Evolutionary conservation across 768 basidiomycete species (phyloP).

Genomic region (Boletellus sp.): DNA sequence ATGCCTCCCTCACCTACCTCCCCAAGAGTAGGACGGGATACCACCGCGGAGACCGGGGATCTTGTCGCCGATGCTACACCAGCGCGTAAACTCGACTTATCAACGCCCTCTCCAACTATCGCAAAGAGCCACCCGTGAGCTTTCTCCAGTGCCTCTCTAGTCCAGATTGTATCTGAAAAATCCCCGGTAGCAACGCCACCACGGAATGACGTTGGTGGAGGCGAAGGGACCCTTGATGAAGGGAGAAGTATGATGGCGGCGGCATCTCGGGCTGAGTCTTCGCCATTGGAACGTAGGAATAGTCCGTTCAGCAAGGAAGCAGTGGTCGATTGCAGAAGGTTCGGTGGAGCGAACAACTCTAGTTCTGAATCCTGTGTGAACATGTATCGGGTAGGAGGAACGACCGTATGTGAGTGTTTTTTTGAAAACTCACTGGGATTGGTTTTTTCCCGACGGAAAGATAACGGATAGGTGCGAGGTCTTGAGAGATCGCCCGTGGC

Average conservation of each 20-base stretch:
- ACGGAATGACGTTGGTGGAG: conserved; percentile 39
- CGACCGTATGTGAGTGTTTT: neutral
- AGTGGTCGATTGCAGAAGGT: conserved; percentile 51
- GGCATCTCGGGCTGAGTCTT: neutral
- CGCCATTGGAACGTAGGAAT: conserved; percentile 11
- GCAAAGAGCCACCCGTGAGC: conserved; percentile 37
- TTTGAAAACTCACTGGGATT: conserved; percentile 6
- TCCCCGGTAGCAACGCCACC: conserved; percentile 22
- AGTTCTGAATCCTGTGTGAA: conserved; percentile 32
- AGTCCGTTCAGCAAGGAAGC: conserved; percentile 45
- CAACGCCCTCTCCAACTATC: conserved; percentile 26
- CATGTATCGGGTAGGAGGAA: neutral
- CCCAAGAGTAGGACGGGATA: conserved; percentile 11
- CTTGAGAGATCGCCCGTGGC: conserved; percentile 28
- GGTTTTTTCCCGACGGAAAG: conserved; percentile 32
- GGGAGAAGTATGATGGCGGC: conserved; percentile 44
- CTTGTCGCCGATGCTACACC: conserved; percentile 11
- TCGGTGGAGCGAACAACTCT: conserved; percentile 49
- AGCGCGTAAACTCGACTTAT: conserved; percentile 4
- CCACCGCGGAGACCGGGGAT: neutral
- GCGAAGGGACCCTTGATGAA: conserved; percentile 39
- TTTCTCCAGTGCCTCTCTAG: conserved; percentile 29
- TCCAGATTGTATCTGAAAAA: conserved; percentile 36
- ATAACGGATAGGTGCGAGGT: conserved; percentile 52
- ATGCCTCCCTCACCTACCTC: conserved; percentile 48